phyloP scores from a whole-genome alignment of 2,329 filamentous ascomycete species.

The Alternaria gansuensis region DNA sequence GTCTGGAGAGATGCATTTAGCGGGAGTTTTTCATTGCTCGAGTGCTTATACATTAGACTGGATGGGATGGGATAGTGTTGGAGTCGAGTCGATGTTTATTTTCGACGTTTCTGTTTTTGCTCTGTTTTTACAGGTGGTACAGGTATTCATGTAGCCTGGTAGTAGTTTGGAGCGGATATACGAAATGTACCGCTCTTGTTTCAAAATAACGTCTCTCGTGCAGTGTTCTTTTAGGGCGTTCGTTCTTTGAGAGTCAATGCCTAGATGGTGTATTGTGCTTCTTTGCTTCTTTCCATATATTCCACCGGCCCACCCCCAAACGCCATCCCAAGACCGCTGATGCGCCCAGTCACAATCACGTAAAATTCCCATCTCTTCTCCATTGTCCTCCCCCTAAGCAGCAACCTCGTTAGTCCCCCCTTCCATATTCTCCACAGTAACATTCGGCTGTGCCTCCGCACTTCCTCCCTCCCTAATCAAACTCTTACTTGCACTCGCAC shows the following conservation, averaged over 20 bases:
- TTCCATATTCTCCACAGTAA: conserved; percentile 3
- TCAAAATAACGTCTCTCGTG: background rate
- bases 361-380: background rate
- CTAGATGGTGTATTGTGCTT: background rate
- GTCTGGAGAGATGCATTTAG: conserved; percentile 7
- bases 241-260: no score
- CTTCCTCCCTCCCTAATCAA: conserved; percentile 4
- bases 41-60: background rate
- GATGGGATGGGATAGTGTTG: background rate
- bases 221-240: background rate
- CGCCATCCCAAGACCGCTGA: background rate
- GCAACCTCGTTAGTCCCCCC: background rate
- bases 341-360: background rate
- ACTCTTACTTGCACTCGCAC: conserved; percentile 12
- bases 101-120: background rate
- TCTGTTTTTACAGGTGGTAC: conserved; percentile 3
- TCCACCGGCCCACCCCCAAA: no score
- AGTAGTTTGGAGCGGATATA: background rate
- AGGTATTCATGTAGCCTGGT: background rate
- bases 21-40: conserved; percentile 16
- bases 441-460: background rate
- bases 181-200: background rate
- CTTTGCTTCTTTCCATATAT: background rate
- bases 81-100: background rate
- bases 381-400: background rate